Evolutionary conservation across 257 asterid genomes (phyloP).

Genomic region (Cordia subcordata): DNA sequence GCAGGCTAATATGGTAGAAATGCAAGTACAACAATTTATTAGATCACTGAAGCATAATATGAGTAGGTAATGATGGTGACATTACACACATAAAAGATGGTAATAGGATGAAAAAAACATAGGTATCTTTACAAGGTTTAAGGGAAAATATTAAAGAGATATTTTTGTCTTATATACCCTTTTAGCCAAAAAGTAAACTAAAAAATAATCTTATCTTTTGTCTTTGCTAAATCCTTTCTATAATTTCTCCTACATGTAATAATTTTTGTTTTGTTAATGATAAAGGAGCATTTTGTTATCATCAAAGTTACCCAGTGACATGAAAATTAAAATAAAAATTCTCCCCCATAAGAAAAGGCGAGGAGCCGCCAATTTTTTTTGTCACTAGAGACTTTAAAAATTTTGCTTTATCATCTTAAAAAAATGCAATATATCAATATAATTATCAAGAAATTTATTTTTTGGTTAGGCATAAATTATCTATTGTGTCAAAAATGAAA

Average conservation of each 20-base stretch:
- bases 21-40: neutral
- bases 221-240: slow-evolving; percentile 1
- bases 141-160: slow-evolving; percentile 2
- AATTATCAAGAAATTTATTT: too few species aligned
- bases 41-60: neutral
- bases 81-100: neutral
- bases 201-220: neutral
- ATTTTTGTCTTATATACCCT: neutral
- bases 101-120: neutral
- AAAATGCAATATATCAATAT: too few species aligned
- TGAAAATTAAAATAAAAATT: too few species aligned
- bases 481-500: too few species aligned
- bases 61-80: neutral
- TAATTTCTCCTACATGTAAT: neutral
- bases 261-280: too few species aligned
- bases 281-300: too few species aligned
- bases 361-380: too few species aligned
- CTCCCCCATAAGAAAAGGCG: too few species aligned
- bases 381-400: too few species aligned
- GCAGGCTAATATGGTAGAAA: too few species aligned
- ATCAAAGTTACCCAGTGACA: too few species aligned
- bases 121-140: neutral
- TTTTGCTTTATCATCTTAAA: neutral
- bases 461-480: too few species aligned
- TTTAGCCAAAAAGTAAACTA: neutral